Evolutionary conservation across 176 grass and related monocot species (phyloP).

Genomic region (Bromus sterilis): DNA sequence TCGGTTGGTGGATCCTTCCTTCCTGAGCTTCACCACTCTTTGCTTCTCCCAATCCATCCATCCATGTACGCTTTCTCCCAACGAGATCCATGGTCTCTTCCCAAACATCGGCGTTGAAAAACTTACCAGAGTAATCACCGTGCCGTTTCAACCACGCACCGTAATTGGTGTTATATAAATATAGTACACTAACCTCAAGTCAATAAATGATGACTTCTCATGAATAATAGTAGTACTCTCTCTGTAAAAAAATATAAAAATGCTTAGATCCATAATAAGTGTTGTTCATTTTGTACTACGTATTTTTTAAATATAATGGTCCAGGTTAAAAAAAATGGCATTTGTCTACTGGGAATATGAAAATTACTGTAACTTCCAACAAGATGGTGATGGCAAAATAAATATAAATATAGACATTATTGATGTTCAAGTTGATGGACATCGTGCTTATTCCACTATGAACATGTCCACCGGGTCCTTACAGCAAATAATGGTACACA

Average conservation of each 20-base stretch:
- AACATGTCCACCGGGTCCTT: conserved; percentile 27
- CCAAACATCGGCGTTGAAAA: not conserved
- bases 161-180: not conserved
- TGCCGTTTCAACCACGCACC: not conserved
- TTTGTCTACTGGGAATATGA: too few relatives aligned
- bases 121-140: not conserved
- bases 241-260: too few relatives aligned
- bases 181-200: too few relatives aligned
- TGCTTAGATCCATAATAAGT: too few relatives aligned
- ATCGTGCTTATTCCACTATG: conserved; percentile 31
- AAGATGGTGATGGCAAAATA: not conserved
- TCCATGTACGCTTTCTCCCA: not conserved
- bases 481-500: conserved; percentile 47
- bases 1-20: not conserved
- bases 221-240: too few relatives aligned
- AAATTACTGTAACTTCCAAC: too few relatives aligned
- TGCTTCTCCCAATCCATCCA: not conserved
- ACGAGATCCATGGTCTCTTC: not conserved
- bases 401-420: not conserved
- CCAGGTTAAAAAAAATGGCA: too few relatives aligned
- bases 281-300: too few relatives aligned
- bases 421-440: conserved; percentile 16
- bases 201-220: too few relatives aligned
- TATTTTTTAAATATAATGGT: too few relatives aligned
- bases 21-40: not conserved